Evolutionary conservation across 129 eudicot species (phyloP).

Genomic region (Centaurea solstitialis): DNA sequence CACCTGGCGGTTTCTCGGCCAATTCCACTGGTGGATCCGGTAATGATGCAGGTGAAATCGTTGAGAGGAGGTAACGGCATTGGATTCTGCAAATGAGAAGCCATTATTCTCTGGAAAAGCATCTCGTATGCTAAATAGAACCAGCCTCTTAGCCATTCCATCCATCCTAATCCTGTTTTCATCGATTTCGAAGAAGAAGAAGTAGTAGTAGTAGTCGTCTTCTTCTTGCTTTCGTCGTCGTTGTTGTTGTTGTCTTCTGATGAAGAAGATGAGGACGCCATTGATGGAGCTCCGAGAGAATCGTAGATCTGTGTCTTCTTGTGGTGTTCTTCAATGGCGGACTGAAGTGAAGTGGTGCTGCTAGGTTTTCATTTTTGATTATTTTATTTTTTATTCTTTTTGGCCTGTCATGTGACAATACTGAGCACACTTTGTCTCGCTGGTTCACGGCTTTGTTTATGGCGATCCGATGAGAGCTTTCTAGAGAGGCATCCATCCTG

Average conservation of each 20-base stretch:
- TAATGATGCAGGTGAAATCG: slow-evolving; percentile 72
- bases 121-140: slow-evolving; percentile 63
- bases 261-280: slow-evolving; percentile 35
- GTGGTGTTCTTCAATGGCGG: background rate
- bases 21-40: slow-evolving; percentile 90
- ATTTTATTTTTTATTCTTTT: too few relatives aligned
- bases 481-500: too few relatives aligned
- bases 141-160: slow-evolving; percentile 83
- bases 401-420: too few relatives aligned
- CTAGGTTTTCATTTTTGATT: slow-evolving; percentile 1
- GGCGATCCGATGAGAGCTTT: too few relatives aligned
- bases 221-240: background rate
- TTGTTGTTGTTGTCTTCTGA: slow-evolving; percentile 1
- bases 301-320: slow-evolving; percentile 34
- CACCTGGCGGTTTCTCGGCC: slow-evolving; percentile 96
- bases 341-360: background rate
- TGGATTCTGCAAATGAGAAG: slow-evolving; percentile 71
- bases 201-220: background rate
- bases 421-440: too few relatives aligned
- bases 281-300: background rate
- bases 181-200: background rate
- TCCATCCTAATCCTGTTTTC: slow-evolving; percentile 74
- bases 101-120: slow-evolving; percentile 76
- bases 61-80: slow-evolving; percentile 77
- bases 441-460: too few relatives aligned